Base-by-base conservation (phyloP, 148 eudicot species). In the Rhododendron ovatum region DNA sequence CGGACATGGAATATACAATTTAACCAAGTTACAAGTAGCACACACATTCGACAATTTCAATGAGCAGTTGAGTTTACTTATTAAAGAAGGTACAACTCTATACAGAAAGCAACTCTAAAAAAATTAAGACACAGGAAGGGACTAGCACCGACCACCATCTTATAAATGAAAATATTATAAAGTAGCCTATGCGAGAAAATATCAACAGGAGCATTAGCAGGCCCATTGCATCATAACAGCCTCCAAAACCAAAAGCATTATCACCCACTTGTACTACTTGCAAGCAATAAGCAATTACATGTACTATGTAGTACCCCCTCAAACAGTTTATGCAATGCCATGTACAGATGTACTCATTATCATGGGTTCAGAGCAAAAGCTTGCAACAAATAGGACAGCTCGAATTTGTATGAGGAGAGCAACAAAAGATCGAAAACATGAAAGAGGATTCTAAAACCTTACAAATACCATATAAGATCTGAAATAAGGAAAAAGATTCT, bases 231-330 rank as follows among this genome's bases (percentile, higher is more conserved):
- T 67, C 74, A 67, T 26, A 67, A 26, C 74, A 67, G 74, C 74
- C 15, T 26, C 37, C 74, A 3, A 67, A 67, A 28, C 37, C 74
- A 67, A 67, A 67, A 28, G 74, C 74, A 67, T 65, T 11, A 17
- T 11, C 74, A 67, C 15, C 35, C 35, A 67, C 17, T 26, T 67
- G 28, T 67, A 67, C 74, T 67, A 67, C 74, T 67, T 67, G 35
- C 74, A 67, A 26, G 30, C 74, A 67, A 67, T 67, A 67, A n/a
- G 76, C 75, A 71, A 67, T 71, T 71, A 71, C 76, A 71, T 30
- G 13, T n/a, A 65, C 26, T 1, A 65, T 65, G 76, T 4, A 71
- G 41, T 4, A 71, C 37, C 76, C 76, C 39, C 76, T 71, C 76
- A 33, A 71, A 71, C 76, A 30, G 76, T 30, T 30, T 30, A 30